Percentiles rank a stretch among this genome's conserved stretches.
Evolutionary conservation across 2,329 filamentous ascomycete genomes (phyloP).

Genomic region (Hysterium pulicare): DNA sequence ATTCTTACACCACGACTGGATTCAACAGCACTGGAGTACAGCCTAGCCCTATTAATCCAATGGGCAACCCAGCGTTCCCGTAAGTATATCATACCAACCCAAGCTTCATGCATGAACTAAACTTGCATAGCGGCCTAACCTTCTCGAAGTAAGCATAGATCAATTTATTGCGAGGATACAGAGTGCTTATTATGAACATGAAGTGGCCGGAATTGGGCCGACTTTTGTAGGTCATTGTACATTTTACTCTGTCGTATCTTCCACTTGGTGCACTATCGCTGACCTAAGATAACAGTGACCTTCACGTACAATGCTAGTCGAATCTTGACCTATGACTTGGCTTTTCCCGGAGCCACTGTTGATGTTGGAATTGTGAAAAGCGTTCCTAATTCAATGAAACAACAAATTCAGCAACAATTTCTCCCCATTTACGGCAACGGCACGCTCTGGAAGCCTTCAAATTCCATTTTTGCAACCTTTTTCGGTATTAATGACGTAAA

Average conservation of each 20-base stretch:
- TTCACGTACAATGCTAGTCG: constrained; percentile 38
- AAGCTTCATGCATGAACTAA: neutral
- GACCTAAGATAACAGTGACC: no score
- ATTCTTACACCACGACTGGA: constrained; percentile 59
- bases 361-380: constrained; percentile 45
- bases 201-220: constrained; percentile 58
- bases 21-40: constrained; percentile 54
- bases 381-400: constrained; percentile 49
- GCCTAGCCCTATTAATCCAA: constrained; percentile 53
- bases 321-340: constrained; percentile 51
- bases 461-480: constrained; percentile 51
- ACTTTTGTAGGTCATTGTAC: no score
- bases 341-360: constrained; percentile 46
- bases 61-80: constrained; percentile 60
- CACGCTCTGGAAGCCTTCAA: constrained; percentile 41
- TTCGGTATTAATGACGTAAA: constrained; percentile 58
- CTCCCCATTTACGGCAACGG: constrained; percentile 39
- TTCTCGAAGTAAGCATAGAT: neutral
- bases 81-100: constrained; percentile 10
- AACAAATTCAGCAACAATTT: constrained; percentile 49
- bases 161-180: no score
- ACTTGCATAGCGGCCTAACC: neutral
- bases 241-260: no score
- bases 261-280: no score
- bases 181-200: no score